These are phyloP conservation scores for Gracilariopsis chorda DNA, from an alignment of 23 red algal species.

Conservation along the genomic window DNA sequence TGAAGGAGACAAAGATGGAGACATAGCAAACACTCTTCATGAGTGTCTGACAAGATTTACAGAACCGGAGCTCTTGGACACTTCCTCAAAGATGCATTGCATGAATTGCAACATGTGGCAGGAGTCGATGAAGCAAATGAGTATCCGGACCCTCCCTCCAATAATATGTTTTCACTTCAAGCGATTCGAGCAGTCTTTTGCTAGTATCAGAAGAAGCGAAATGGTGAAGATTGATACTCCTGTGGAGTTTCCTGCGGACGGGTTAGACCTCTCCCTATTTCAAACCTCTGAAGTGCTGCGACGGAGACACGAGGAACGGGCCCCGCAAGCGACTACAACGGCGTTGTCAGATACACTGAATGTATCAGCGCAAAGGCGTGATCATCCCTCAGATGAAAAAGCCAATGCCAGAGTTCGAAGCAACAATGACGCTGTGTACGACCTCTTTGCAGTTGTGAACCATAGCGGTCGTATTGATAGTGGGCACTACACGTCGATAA, in stretches of 20 bases:
- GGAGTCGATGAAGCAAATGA: conserved; percentile 80
- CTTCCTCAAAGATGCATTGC: conserved; percentile 61
- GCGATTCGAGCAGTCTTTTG: conserved; percentile 84
- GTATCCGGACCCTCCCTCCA: conserved; percentile 76
- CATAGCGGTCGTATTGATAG: conserved; percentile 88
- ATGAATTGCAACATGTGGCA: conserved; percentile 37
- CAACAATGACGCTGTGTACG: conserved; percentile 65
- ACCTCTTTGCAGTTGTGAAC: conserved; percentile 85
- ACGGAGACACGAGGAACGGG: background rate
- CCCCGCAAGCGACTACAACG: background rate
- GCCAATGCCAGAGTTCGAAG: background rate
- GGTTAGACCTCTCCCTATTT: conserved; percentile 70
- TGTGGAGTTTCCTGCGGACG: conserved; percentile 74
- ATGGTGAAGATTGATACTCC: conserved; percentile 85
- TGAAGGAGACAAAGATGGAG: background rate
- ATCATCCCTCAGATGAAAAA: background rate
- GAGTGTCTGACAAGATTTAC: conserved; percentile 82
- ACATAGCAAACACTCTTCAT: conserved; percentile 52
- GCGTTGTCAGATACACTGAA: background rate
- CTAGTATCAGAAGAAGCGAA: conserved; percentile 49
- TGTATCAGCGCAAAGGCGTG: background rate
- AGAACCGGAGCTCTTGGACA: conserved; percentile 71
- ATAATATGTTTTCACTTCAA: conserved; percentile 94
- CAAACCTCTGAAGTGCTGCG: conserved; percentile 52
- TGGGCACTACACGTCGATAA: conserved; percentile 87